Conservation (phyloP, 306 rosid genomes). For the Mimosa bimucronata region DNA sequence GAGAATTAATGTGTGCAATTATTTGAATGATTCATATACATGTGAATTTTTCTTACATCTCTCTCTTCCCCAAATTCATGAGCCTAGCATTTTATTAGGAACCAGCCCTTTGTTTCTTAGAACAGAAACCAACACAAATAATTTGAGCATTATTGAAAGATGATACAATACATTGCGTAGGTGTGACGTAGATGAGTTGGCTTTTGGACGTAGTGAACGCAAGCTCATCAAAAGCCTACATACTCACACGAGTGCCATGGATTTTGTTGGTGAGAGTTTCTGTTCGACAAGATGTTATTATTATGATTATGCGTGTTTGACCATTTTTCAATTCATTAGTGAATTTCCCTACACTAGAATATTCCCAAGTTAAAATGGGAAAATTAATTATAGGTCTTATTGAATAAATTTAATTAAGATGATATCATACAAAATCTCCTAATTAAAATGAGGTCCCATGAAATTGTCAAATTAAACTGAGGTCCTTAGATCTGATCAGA, state of each 20-base stretch:
- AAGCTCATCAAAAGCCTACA: slow-evolving; percentile 21
- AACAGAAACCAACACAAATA: not conserved
- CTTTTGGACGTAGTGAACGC: slow-evolving; percentile 41
- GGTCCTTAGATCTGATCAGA: no score
- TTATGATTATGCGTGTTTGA: not conserved
- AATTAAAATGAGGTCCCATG: no score
- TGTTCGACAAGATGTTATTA: slow-evolving; percentile 37
- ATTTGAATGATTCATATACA: no score
- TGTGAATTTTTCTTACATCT: no score
- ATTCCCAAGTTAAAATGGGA: no score
- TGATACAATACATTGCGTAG: slow-evolving; percentile 40
- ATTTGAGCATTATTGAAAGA: not conserved
- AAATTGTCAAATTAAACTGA: no score
- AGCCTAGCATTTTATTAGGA: not conserved
- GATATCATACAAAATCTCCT: no score
- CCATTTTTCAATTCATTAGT: not conserved
- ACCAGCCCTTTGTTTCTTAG: no score
- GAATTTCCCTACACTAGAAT: not conserved
- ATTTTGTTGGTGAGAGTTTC: slow-evolving; percentile 34
- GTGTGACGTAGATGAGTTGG: slow-evolving; percentile 50
- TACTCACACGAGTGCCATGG: slow-evolving; percentile 33
- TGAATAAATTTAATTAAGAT: no score
- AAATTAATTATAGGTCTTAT: no score
- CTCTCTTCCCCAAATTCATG: not conserved
- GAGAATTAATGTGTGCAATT: no score